phyloP scores from a whole-genome alignment of 768 basidiomycete species.

The Lyophyllum shimeji region DNA sequence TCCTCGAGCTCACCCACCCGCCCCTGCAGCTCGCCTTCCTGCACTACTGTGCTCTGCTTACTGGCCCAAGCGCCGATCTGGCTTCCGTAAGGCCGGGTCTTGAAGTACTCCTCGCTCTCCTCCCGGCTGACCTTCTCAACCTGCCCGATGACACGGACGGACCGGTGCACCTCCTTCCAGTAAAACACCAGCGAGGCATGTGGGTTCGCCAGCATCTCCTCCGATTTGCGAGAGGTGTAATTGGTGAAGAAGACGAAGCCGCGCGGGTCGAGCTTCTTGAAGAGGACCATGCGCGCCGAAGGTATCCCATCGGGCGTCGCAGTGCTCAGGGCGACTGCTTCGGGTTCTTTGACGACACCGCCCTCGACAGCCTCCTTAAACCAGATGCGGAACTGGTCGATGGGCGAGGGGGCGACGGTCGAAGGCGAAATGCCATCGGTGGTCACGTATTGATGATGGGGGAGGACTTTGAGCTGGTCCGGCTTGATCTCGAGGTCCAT shows the following conservation, averaged over 20 bases:
- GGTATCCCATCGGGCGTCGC: constrained; percentile 73
- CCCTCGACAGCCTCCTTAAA: constrained; percentile 62
- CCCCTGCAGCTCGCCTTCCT: constrained; percentile 65
- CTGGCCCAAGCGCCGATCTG: constrained; percentile 93
- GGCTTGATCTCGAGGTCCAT: constrained; percentile 48
- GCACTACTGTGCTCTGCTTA: constrained; percentile 78
- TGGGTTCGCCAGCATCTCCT: constrained; percentile 75
- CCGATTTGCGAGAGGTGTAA: constrained; percentile 90
- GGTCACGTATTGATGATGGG: constrained; percentile 76
- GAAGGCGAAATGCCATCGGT: constrained; percentile 60
- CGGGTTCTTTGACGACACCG: constrained; percentile 77
- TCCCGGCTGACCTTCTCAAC: constrained; percentile 74
- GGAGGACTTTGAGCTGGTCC: constrained; percentile 64
- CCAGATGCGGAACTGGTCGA: constrained; percentile 88
- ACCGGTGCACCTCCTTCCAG: constrained; percentile 83
- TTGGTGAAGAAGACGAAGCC: constrained; percentile 99
- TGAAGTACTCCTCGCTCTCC: constrained; percentile 85
- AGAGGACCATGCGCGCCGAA: constrained; percentile 84
- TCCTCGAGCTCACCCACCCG: constrained; percentile 59
- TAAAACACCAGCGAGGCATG: constrained; percentile 85
- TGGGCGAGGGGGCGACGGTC: constrained; percentile 63
- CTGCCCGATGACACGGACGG: constrained; percentile 80
- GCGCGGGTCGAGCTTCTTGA: constrained; percentile 84
- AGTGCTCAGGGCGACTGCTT: constrained; percentile 83
- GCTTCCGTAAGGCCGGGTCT: constrained; percentile 78